Base-by-base conservation (phyloP, 2,329 filamentous ascomycete genomes). In the Colletotrichum sp. region DNA sequence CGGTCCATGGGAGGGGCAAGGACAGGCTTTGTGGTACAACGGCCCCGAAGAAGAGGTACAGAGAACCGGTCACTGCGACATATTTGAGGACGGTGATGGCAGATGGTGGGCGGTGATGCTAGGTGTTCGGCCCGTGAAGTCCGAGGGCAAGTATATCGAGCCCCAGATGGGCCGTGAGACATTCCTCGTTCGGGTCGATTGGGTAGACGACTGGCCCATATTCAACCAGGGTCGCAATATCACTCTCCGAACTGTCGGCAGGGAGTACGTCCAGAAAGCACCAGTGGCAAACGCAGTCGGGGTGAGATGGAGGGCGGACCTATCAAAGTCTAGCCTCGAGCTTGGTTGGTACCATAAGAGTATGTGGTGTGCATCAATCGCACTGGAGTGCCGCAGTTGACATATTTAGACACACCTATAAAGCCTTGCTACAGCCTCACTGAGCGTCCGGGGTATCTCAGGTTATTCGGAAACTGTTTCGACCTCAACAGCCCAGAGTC, bases 401-500 rank as follows among this genome's bases (percentile, higher is more conserved):
- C 28, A 36, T 4, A 18, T 72, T 63, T 18, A 88, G 86, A 90
- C 66, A 90, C 89, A 0, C 89, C 89, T 0, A 77, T 87, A 10
- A 89, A 87, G 67, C 80, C 78, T 3, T 87, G 87, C 34, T 89
- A 87, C 77, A 88, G 86, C 1, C 82, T 92, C 32, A 85, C 82
- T 0, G 87, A 88, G 44, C 82, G 84, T 2, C 85, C 86, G 0
- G 85, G 85, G 0, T 80, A 83, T 64, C 81, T 92, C 2, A 86
- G 89, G 6, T 79, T 92, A 0, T 86, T 88, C 72, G 90, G 90
- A 0, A 88, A 87, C 16, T 88, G 89, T 10, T 92, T 90, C 76
- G 85, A 86, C 6, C 84, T 92, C 0, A 86, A 85, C 1, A 86
- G 85, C 13, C 89, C 90, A 0, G 86, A 88, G 21, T 86, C 86